A percentile compares a stretch with the other conserved stretches of the same genome.
Conservation (phyloP, 176 grass and related monocot species). For the Pontederia crassipes region DNA sequence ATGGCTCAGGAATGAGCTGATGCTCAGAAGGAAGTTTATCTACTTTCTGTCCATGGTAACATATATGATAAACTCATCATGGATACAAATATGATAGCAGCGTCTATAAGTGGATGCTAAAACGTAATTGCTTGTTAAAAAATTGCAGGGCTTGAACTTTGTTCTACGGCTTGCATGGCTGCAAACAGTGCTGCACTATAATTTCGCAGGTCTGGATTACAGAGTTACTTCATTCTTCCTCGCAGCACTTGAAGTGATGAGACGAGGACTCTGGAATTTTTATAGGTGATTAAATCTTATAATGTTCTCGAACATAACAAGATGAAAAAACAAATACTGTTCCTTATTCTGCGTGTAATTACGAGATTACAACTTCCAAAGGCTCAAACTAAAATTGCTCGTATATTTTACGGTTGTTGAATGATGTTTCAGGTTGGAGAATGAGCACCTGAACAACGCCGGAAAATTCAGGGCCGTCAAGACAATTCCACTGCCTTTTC, state of each 20-base stretch:
- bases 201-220: slow-evolving; percentile 82
- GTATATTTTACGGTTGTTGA: too few relatives aligned
- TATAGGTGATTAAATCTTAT: slow-evolving; percentile 55
- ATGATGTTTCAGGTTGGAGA: slow-evolving; percentile 42
- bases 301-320: too few relatives aligned
- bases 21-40: slow-evolving; percentile 71
- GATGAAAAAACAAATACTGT: too few relatives aligned
- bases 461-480: slow-evolving; percentile 69
- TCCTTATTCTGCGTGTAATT: too few relatives aligned
- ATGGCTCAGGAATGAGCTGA: slow-evolving; percentile 85
- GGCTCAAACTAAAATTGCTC: too few relatives aligned
- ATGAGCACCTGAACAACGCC: slow-evolving; percentile 63
- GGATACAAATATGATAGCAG: too few relatives aligned
- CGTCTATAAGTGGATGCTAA: not conserved
- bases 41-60: slow-evolving; percentile 94
- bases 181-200: slow-evolving; percentile 86
- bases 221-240: slow-evolving; percentile 85
- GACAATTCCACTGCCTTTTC: slow-evolving; percentile 62
- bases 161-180: slow-evolving; percentile 92
- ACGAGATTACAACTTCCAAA: too few relatives aligned
- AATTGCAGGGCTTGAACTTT: slow-evolving; percentile 82
- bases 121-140: not conserved
- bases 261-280: slow-evolving; percentile 96
- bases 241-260: slow-evolving; percentile 86
- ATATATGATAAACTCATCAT: not conserved